Percentiles rank a stretch among this genome's conserved stretches.
Conservation (phyloP, 2,329 filamentous ascomycete genomes). For the Fusarium avenaceum region DNA sequence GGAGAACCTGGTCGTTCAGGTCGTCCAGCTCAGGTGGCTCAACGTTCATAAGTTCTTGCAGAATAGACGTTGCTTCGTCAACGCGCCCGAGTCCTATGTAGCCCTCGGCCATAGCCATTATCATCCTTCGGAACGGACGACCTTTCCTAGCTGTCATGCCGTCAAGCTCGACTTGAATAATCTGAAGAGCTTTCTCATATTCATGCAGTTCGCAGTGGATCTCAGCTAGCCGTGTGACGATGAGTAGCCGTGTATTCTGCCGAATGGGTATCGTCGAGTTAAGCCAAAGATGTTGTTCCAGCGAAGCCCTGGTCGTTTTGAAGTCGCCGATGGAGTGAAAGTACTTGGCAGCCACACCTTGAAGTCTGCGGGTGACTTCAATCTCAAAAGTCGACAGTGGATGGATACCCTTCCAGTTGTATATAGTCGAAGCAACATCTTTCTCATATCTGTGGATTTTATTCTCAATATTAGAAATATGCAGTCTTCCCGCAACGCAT, state of each 20-base stretch:
- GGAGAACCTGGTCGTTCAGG: conserved; percentile 51
- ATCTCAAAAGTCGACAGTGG: conserved; percentile 52
- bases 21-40: conserved; percentile 49
- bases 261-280: conserved; percentile 47
- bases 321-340: conserved; percentile 55
- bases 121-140: conserved; percentile 44
- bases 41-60: conserved; percentile 27
- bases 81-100: conserved; percentile 43
- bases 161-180: conserved; percentile 45
- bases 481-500: conserved; percentile 51
- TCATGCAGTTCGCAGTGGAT: conserved; percentile 51
- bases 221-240: conserved; percentile 49
- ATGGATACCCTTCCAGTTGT: conserved; percentile 49
- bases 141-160: conserved; percentile 33
- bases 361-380: conserved; percentile 53
- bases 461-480: conserved; percentile 54
- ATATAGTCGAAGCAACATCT: conserved; percentile 50
- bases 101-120: conserved; percentile 47
- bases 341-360: conserved; percentile 51
- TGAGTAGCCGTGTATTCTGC: conserved; percentile 44
- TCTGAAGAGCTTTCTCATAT: conserved; percentile 35
- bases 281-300: conserved; percentile 51
- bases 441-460: conserved; percentile 53
- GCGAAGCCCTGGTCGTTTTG: conserved; percentile 45
- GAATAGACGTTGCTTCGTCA: conserved; percentile 18